phyloP scores from a whole-genome alignment of 1,139 yeast species.

The Geotrichum aggregatum region DNA sequence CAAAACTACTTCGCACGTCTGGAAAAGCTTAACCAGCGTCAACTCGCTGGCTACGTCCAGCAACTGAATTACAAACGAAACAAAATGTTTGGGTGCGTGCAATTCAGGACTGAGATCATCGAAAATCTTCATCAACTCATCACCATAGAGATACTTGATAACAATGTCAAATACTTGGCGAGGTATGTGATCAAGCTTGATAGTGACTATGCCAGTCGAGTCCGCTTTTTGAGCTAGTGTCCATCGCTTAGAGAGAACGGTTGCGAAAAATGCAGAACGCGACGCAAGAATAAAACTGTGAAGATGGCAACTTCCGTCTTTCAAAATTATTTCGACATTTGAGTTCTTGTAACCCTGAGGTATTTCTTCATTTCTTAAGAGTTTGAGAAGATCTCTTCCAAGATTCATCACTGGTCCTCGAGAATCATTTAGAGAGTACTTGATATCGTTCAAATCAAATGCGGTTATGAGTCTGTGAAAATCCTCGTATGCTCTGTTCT shows the following conservation, averaged over 20 bases:
- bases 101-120: constrained; percentile 31
- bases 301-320: constrained; percentile 44
- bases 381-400: constrained; percentile 23
- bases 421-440: constrained; percentile 4
- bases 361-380: constrained; percentile 14
- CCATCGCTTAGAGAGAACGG: constrained; percentile 59
- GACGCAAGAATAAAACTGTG: constrained; percentile 52
- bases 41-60: constrained; percentile 64
- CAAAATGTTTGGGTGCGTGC: constrained; percentile 45
- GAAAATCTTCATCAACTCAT: constrained; percentile 45
- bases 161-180: constrained; percentile 49
- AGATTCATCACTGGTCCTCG: constrained; percentile 22
- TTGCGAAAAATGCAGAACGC: constrained; percentile 62
- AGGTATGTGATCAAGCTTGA: constrained; percentile 45
- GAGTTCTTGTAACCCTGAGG: constrained; percentile 10
- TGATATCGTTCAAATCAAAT: constrained; percentile 5
- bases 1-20: constrained; percentile 58
- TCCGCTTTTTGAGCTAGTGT: not conserved
- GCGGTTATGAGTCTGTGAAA: constrained; percentile 13
- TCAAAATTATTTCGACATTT: constrained; percentile 40
- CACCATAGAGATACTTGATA: constrained; percentile 58
- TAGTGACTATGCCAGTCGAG: constrained; percentile 21
- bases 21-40: constrained; percentile 55
- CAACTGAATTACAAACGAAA: constrained; percentile 55
- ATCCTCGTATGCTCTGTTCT: constrained; percentile 17